Base-by-base conservation (phyloP, 1,284 basidiomycete genomes). In the Fomitopsis schrenkii region DNA sequence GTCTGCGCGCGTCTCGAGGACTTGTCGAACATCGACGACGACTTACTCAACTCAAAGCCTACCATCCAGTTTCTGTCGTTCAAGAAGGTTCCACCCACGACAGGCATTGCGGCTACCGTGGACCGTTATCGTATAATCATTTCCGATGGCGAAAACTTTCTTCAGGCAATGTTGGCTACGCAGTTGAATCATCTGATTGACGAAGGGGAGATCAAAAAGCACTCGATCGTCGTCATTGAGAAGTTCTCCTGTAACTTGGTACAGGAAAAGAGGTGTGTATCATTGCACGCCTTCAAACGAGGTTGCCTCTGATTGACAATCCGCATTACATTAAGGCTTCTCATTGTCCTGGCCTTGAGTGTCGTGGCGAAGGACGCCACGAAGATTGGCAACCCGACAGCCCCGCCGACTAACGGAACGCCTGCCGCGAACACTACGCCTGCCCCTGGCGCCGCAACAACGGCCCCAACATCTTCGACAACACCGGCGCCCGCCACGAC, bases 101-200 rank as follows among this genome's bases (percentile, higher is more conserved):
- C 79, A 59, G 70, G 76, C 71, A 72, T 78, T 66, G 64, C 75
- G 40, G 58, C 74, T 42, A 54, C 28, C 30, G 66, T 78, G 45
- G 87, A 90, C 68, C 80, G 90, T 63, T 88, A 84, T 74, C 85
- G 90, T 62, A 81, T 91, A 61, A 88, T 92, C 68, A 76, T 92
- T 38, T 91, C 90, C 1, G 95, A 97, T 73, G 94, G 95, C 52
- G 77, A 81, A 38, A 77, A 92, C 70, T 96, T 93, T 72, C 81
- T 93, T 58, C 95, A 97, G 75, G 89, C 93, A 36, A 98, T 99
- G 97, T 82, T 99, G 44, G 94, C 95, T 4, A 97, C 96, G 0
- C 93, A 95, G 73, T 83, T 96, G 58, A 98, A 98, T 70, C 70
- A 82, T 19, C 76, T 94, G 64, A 88, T 97, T 38, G 82, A 89